Conservation (phyloP, 2,329 filamentous ascomycete species). For the Clonostachys byssicola region DNA sequence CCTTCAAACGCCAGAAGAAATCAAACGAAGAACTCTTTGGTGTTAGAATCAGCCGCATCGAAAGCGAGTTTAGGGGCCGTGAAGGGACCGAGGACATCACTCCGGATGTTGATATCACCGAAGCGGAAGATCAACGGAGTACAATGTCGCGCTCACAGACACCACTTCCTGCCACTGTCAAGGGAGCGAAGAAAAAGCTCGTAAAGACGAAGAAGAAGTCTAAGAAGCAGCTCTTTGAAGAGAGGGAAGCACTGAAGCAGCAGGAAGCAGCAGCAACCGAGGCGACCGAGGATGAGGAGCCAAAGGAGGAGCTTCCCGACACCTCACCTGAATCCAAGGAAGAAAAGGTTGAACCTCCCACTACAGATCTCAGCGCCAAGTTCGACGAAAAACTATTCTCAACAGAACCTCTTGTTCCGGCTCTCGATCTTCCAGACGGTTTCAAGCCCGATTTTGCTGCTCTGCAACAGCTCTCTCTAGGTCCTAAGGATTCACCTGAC, state of each 20-base stretch:
- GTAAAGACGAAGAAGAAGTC: constrained; percentile 67
- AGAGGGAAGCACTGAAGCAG: constrained; percentile 57
- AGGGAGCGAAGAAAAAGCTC: constrained; percentile 51
- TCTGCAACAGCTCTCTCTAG: constrained; percentile 37
- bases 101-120: constrained; percentile 38
- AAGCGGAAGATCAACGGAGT: constrained; percentile 38
- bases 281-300: constrained; percentile 33
- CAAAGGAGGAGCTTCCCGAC: constrained; percentile 19
- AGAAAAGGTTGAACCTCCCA: constrained; percentile 18
- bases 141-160: constrained; percentile 41
- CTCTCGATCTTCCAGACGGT: constrained; percentile 37
- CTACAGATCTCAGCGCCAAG: constrained; percentile 43
- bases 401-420: constrained; percentile 35
- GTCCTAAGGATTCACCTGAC: constrained; percentile 42
- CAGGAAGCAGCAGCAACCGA: constrained; percentile 40
- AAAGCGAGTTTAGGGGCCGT: constrained; percentile 40
- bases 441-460: constrained; percentile 40
- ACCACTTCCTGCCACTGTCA: constrained; percentile 30
- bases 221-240: constrained; percentile 72
- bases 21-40: constrained; percentile 75
- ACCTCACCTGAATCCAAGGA: constrained; percentile 12
- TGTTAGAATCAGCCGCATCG: constrained; percentile 50
- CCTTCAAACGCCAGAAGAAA: constrained; percentile 78
- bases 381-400: constrained; percentile 44
- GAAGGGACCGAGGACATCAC: constrained; percentile 45